Conservation (phyloP, 768 basidiomycete species). For the Suillus plorans region DNA sequence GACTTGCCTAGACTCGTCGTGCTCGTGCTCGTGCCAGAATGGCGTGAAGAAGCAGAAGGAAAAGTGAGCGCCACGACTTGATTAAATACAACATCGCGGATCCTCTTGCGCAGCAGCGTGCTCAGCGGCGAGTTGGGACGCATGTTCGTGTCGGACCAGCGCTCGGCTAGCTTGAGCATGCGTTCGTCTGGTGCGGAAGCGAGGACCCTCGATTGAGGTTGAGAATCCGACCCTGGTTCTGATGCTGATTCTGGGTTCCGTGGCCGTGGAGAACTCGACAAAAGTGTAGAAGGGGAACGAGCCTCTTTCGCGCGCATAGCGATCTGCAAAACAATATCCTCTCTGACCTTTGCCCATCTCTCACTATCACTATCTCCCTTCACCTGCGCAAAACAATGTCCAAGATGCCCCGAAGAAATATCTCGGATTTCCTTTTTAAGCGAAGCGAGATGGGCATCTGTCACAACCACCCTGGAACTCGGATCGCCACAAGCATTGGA, state of each 20-base stretch:
- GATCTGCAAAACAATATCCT: slow-evolving; percentile 73
- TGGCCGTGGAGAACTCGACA: background rate
- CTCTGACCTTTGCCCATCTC: slow-evolving; percentile 55
- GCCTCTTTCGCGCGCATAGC: slow-evolving; percentile 64
- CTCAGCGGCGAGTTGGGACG: slow-evolving; percentile 58
- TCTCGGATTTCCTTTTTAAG: slow-evolving; percentile 79
- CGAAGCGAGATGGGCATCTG: slow-evolving; percentile 50
- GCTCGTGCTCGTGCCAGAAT: slow-evolving; percentile 26
- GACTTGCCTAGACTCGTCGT: slow-evolving; percentile 30
- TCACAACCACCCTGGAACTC: background rate
- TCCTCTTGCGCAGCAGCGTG: slow-evolving; percentile 57
- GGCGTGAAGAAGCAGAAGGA: slow-evolving; percentile 36
- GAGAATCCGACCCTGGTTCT: slow-evolving; percentile 14
- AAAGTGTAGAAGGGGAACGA: slow-evolving; percentile 13
- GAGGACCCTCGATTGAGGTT: slow-evolving; percentile 23
- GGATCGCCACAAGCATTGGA: background rate
- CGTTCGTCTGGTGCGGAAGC: slow-evolving; percentile 48
- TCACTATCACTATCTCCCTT: slow-evolving; percentile 20
- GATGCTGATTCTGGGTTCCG: background rate
- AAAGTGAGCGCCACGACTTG: slow-evolving; percentile 55
- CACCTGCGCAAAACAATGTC: slow-evolving; percentile 38
- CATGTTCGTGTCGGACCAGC: slow-evolving; percentile 73
- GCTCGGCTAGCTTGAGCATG: slow-evolving; percentile 58
- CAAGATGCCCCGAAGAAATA: slow-evolving; percentile 57
- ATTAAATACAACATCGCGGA: slow-evolving; percentile 63